Evolutionary conservation across 2,329 filamentous ascomycete genomes (phyloP).

Genomic region (Diaporthe caulivora): DNA sequence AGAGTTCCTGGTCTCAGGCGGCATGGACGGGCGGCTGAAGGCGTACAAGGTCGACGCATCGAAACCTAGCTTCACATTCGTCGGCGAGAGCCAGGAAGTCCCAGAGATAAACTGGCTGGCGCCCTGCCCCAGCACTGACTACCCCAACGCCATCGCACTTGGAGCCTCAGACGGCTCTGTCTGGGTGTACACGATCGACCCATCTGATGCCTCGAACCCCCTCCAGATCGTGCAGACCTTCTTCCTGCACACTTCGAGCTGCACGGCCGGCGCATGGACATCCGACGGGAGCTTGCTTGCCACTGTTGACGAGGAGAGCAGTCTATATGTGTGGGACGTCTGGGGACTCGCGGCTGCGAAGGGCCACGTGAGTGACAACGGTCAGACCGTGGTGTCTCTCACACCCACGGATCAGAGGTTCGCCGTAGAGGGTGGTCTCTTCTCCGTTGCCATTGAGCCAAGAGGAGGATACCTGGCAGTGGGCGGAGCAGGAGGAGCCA

Average conservation of each 20-base stretch:
- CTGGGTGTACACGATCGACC: conserved; percentile 93
- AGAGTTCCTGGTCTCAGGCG: conserved; percentile 87
- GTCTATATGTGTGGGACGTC: conserved; percentile 92
- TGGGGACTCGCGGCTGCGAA: conserved; percentile 80
- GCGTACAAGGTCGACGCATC: conserved; percentile 70
- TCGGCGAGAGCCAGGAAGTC: conserved; percentile 88
- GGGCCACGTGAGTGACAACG: conserved; percentile 63
- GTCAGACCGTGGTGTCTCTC: conserved; percentile 78
- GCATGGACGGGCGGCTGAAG: conserved; percentile 85
- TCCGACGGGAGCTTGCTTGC: conserved; percentile 87
- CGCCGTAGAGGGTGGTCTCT: conserved; percentile 90
- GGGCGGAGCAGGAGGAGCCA: conserved; percentile 87
- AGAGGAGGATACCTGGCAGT: conserved; percentile 84
- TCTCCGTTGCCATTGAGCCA: conserved; percentile 87
- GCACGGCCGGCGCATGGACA: conserved; percentile 92
- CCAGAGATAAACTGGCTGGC: conserved; percentile 94
- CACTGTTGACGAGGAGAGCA: conserved; percentile 89
- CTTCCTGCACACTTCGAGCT: conserved; percentile 88
- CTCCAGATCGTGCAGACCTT: conserved; percentile 90
- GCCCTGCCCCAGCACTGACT: conserved; percentile 77
- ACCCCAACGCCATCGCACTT: conserved; percentile 86
- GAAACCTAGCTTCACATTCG: conserved; percentile 67
- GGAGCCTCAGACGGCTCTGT: conserved; percentile 92
- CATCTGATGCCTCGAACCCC: conserved; percentile 67
- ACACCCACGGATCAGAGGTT: conserved; percentile 90